These are phyloP conservation scores for Polychaeton citri DNA, from an alignment of 2,329 filamentous ascomycete genomes.

Conservation along the genomic window DNA sequence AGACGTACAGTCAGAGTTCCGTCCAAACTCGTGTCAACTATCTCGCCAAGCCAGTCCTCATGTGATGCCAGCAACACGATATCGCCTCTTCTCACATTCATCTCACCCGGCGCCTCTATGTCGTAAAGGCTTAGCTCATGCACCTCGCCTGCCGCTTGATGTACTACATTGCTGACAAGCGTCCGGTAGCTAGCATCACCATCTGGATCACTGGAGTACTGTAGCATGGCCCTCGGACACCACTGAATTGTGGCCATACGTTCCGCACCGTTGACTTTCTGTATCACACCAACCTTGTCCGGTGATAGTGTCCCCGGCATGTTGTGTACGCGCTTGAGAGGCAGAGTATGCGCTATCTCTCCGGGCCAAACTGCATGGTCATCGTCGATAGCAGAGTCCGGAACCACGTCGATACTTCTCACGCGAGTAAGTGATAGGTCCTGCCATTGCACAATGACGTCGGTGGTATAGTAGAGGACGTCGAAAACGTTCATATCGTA, in stretches of 20 bases:
- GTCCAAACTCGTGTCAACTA: constrained; percentile 40
- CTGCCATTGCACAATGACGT: constrained; percentile 46
- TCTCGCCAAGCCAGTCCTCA: constrained; percentile 42
- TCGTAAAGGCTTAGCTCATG: constrained; percentile 48
- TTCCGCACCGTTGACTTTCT: constrained; percentile 41
- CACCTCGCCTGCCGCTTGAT: constrained; percentile 9
- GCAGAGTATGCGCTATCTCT: constrained; percentile 28
- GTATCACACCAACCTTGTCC: constrained; percentile 42
- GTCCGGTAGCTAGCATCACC: constrained; percentile 24
- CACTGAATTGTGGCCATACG: constrained; percentile 44
- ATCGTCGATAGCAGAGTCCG: constrained; percentile 39
- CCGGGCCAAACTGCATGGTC: constrained; percentile 45
- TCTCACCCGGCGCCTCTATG: constrained; percentile 34
- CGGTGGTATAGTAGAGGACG: constrained; percentile 35
- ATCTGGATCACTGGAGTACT: constrained; percentile 40
- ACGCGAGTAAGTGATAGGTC: constrained; percentile 39
- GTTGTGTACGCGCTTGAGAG: constrained; percentile 7
- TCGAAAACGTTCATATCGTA: constrained; percentile 47
- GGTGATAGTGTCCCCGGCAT: constrained; percentile 19
- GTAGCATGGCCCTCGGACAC: constrained; percentile 40
- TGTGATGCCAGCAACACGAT: constrained; percentile 35
- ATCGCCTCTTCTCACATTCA: constrained; percentile 38
- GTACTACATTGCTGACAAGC: constrained; percentile 10
- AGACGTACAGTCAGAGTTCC: constrained; percentile 42
- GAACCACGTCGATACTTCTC: constrained; percentile 31